phyloP scores from a whole-genome alignment of 495 filamentous ascomycete species.

The Copromyces sp. region DNA sequence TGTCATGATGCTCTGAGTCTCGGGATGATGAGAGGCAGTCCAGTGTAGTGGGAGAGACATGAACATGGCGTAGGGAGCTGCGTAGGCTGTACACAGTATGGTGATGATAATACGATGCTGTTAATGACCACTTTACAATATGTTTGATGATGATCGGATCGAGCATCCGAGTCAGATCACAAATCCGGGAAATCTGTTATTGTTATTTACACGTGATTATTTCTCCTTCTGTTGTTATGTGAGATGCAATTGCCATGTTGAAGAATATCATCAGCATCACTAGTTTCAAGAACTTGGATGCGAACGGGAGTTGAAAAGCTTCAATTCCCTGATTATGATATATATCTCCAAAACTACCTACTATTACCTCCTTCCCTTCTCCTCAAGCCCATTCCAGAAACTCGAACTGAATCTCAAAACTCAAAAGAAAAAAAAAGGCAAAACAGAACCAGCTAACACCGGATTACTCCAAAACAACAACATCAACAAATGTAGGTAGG shows the following conservation, averaged over 20 bases:
- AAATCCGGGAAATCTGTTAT: background rate
- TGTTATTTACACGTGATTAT: too few relatives aligned
- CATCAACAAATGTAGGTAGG: background rate
- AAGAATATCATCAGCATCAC: too few relatives aligned
- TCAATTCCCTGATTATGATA: too few relatives aligned
- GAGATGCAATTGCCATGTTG: too few relatives aligned
- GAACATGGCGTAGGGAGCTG: background rate
- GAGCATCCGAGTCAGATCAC: background rate
- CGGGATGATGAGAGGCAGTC: background rate
- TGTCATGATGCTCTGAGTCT: conserved; percentile 15
- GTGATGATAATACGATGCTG: background rate
- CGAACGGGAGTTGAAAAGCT: too few relatives aligned
- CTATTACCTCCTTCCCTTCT: too few relatives aligned
- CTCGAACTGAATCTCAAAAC: background rate
- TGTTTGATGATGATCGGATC: background rate
- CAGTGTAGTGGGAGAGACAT: too few relatives aligned
- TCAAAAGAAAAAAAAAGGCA: background rate
- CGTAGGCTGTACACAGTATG: background rate
- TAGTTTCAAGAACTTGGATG: too few relatives aligned
- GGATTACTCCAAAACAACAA: background rate
- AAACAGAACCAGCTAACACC: background rate
- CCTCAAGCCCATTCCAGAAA: too few relatives aligned
- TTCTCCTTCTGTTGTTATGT: too few relatives aligned
- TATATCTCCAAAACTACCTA: too few relatives aligned
- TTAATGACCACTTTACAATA: background rate